A percentile compares a stretch with the other conserved stretches of the same genome.
These are phyloP conservation scores for Beta lomatogona DNA, from an alignment of 179 eudicot genomes.

Conservation along the genomic window DNA sequence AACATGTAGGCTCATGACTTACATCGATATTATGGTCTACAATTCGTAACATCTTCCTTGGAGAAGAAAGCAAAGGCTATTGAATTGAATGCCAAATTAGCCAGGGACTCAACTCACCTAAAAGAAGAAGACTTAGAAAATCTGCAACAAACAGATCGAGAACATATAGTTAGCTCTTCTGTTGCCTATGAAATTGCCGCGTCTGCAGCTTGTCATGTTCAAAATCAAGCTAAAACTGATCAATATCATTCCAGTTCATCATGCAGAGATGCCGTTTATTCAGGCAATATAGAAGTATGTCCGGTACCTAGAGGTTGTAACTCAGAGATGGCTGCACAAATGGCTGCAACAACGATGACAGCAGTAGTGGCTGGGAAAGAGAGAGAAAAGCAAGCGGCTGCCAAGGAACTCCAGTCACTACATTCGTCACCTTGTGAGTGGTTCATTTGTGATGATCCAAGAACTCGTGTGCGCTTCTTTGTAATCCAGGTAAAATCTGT, in stretches of 20 bases:
- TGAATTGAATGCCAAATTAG: slow-evolving; percentile 42
- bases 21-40: slow-evolving; percentile 47
- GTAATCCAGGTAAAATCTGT: slow-evolving; percentile 63
- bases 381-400: slow-evolving; percentile 67
- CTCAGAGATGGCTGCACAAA: slow-evolving; percentile 68
- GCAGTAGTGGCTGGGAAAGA: slow-evolving; percentile 83
- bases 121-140: slow-evolving; percentile 21
- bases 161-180: slow-evolving; percentile 24
- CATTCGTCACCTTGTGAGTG: slow-evolving; percentile 77
- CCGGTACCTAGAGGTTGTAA: slow-evolving; percentile 15
- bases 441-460: slow-evolving; percentile 88
- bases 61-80: slow-evolving; percentile 72
- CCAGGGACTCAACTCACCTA: slow-evolving; percentile 34
- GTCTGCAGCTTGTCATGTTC: slow-evolving; percentile 78
- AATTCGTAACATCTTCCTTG: slow-evolving; percentile 71
- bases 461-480: slow-evolving; percentile 63
- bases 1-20: slow-evolving; percentile 53
- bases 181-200: slow-evolving; percentile 80
- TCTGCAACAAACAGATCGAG: slow-evolving; percentile 16
- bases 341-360: slow-evolving; percentile 85
- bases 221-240: slow-evolving; percentile 43
- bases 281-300: background rate
- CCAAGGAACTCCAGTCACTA: slow-evolving; percentile 57
- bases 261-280: slow-evolving; percentile 2
- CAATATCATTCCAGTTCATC: background rate